Evolutionary conservation across 1,284 basidiomycete species (phyloP), one percentile per base, ranked within the genome.

Genomic region (Puccinia sorghi): DNA sequence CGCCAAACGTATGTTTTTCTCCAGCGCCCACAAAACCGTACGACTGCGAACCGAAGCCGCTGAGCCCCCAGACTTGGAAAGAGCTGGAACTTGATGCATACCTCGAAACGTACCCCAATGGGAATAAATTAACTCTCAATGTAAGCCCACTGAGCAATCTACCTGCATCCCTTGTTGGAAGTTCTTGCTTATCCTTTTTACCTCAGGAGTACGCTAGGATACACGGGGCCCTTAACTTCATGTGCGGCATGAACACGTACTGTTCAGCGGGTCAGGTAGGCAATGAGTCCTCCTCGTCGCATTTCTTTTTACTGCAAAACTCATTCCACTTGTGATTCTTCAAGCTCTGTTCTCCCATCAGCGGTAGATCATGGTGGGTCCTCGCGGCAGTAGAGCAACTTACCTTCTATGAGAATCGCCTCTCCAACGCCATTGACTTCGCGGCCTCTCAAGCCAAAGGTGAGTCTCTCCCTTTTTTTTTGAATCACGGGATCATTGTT

Each of bases 181-280:
- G 25, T 27, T 20, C 27, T 32, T 69, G 15, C 66, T 48, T 25
- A 39, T 12, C 22, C 17, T 32, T 22, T 39, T 72, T 8, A n/a
- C 13, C 25, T 3, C 56, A 74, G 57, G 46, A 27, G 8, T 74
- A 37, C 37, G 72, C 72, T 22, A n/a, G 32, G 20, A 13, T 20
- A 48, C 25, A 63, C 17, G 46, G 43, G 11, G 72, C 59, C 22
- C 48, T 54, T 27, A 74, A 74, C 52, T 64, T 63, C 11, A 4
- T 17, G 2, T 74, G 72, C 46, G 72, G 72, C 3, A 32, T 74
- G 27, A 63, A 63, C 15, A 46, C 39, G 43, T 59, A 52, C 32
- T 74, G 72, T 32, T 20, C 59, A 48, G 59, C 72, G n/a, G 57
- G 57, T 63, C 59, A 64, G 43, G 72, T 74, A 61, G 27, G 70